Evolutionary conservation across 1,139 yeast species (phyloP), one percentile per base, ranked within the genome.

Genomic region (Kodamaea sp.): DNA sequence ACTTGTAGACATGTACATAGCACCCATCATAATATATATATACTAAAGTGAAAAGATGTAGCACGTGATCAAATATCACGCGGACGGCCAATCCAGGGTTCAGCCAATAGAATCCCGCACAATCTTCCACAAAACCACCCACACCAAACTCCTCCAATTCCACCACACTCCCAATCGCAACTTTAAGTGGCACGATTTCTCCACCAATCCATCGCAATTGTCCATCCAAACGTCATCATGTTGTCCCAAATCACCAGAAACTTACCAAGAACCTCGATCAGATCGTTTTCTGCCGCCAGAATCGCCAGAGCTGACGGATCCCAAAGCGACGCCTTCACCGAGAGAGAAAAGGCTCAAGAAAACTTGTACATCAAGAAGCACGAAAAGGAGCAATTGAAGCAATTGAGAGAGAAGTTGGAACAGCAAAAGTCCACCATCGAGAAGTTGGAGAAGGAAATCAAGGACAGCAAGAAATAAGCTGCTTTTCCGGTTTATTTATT

Each of bases 321-420:
- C 32, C 50, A 50, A 29, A 53, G 53, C 37, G 62, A 63, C 46
- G 50, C 68, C 21, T 69, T 70, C 53, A 48, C 57, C 43, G 74
- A 70, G 40, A 68, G 63, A 51, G 76, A 70, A 59, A 66, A 53
- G 43, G 76, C 75, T 35, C 64, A 66, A 49, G 76, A 70, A 54
- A 58, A 54, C 41, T 63, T 61, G 32, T 70, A 69, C 59, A 55
- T 70, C 44, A 70, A 57, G 52, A 64, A 69, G 54, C 75, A 69
- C 46, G 76, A 70, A 59, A 65, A 67, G 36, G 76, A 70, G 53
- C 75, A 70, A 61, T 70, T 70, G 59, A 65, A 61, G 53, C 62
- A 60, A 34, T 70, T 70, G 55, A 70, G 53, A 48, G 74, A 67
- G 46, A 62, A 68, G 55, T 66, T 70, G 53, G 65, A 63, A 39